Evolutionary conservation across 768 basidiomycete genomes (phyloP), one percentile per base, ranked within the genome.

Genomic region (Lactarius vividus): DNA sequence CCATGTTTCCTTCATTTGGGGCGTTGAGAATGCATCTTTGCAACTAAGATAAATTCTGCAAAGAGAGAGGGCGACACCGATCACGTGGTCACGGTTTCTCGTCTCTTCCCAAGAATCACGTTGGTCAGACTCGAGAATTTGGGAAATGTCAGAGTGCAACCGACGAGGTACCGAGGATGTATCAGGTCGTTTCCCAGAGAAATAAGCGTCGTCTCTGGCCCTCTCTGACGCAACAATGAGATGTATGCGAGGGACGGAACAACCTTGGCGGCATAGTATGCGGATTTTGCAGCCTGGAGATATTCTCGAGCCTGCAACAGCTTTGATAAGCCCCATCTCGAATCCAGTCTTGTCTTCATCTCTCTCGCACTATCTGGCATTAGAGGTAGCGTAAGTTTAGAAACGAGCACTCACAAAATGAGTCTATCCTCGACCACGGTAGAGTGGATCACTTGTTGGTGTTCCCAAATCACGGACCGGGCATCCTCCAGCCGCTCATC

Each of bases 21-120:
- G 20, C 5, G 56, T 35, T 0, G 65, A 61, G 39, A 66, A 66
- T n/a, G 61, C 61, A 18, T 66, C 52, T 31, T 54, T 59, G 31
- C 65, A 66, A 57, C 23, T 18, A 18, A 66, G 56, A 8, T 54
- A 29, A n/a, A 46, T 37, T 20, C 65, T 29, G 20, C 35, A 58
- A 5, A 62, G 49, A 8, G 39, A 10, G 28, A 31, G 49, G 13
- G 61, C 61, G 10, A 44, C 20, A 15, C n/a, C 39, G 3, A 31
- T 39, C 26, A 52, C 59, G 10, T 23, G 44, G 8, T 37, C 57
- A 35, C 20, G 2, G 28, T 33, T 20, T 10, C 18, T 3, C 18
- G 18, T 42, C 23, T 15, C 31, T 6, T 40, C 35, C 49, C 15
- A 6, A 7, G 35, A 10, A 13, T 23, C 15, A 39, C 39, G 39